These are phyloP conservation scores for Eurotiales sp. DNA, from an alignment of 2,329 filamentous ascomycete species.

Conservation along the genomic window DNA sequence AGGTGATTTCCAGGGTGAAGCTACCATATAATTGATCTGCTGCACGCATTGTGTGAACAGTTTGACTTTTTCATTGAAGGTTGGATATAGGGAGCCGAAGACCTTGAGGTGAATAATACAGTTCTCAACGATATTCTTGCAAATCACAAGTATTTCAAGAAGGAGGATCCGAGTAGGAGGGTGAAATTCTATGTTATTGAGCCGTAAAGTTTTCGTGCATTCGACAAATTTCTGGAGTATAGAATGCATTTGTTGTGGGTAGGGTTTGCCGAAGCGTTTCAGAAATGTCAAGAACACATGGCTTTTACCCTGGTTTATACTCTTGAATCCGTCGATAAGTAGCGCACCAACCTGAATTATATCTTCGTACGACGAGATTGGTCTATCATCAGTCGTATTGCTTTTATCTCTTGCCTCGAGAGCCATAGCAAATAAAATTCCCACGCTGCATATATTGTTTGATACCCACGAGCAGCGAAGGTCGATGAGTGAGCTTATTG, in stretches of 20 bases:
- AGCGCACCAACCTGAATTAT: not conserved
- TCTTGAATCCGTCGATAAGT: not conserved
- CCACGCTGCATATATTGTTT: conserved; percentile 10
- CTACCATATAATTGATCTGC: conserved; percentile 10
- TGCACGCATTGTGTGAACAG: conserved; percentile 8
- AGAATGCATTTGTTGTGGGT: not conserved
- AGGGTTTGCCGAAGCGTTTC: not conserved
- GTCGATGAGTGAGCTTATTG: conserved; percentile 12
- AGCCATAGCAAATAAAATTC: conserved; percentile 13
- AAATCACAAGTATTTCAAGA: conserved; percentile 11
- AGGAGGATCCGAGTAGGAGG: conserved; percentile 9
- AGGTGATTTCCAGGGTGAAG: conserved; percentile 7
- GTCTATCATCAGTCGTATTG: not conserved
- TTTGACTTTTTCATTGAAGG: not conserved
- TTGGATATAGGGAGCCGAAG: too few relatives aligned
- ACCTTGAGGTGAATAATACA: too few relatives aligned
- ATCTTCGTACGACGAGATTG: not conserved
- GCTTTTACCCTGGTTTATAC: not conserved
- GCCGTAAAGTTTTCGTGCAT: conserved; percentile 10
- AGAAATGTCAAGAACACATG: not conserved
- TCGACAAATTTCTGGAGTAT: conserved; percentile 12
- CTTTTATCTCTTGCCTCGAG: conserved; percentile 4
- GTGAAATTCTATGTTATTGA: conserved; percentile 10
- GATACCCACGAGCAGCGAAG: conserved; percentile 13
- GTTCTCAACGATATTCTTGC: conserved; percentile 18